Base-by-base conservation (phyloP, 2,329 filamentous ascomycete genomes). In the Penicillium sumatraense region DNA sequence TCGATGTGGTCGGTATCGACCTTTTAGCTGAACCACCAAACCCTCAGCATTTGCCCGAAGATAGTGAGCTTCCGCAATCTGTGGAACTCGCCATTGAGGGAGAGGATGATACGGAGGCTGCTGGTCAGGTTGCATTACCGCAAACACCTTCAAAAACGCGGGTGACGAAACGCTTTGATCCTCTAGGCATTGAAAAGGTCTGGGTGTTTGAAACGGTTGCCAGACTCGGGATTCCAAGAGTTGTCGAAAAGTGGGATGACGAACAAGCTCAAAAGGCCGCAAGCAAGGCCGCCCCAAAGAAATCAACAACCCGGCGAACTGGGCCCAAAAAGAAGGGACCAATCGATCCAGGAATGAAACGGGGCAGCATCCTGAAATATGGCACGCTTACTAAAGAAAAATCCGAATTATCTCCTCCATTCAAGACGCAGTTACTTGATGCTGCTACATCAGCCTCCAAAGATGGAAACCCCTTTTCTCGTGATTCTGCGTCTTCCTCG, bases 1-100 rank as follows among this genome's bases (percentile, higher is more conserved):
- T 86, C 2, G 83, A 89, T 26, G 81, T 97, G 14, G 90, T 96
- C 2, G 86, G 86, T 0, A 82, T 98, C 35, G 86, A 96, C 66
- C 76, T 97, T 21, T 83, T 86, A 10, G 80, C 81, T 0, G 93
- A 97, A 68, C 83, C 86, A 26, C 87, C 90, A 14, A 85, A 85
- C 56, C 78, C 80, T 1, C 80, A 83, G 2, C 56, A 70, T n/a
- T 65, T 71, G 54, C 58, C 68, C 23, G 62, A 69, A 57, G 68
- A 68, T 50, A 65, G 65, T 8, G 35, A 42, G 14, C 35, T 55
- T 47, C 49, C 56, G 5, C 52, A 60, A 41, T 48, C 27, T 9
- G 57, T 67, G n/a, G 60, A 61, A 3, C 50, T 59, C 16, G 62
- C 67, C 11, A 69, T 63, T 11, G 64, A 67, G 61, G 72, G 72